Evolutionary conservation across 2,329 filamentous ascomycete genomes (phyloP).

Genomic region (Pseudopithomyces maydicus): DNA sequence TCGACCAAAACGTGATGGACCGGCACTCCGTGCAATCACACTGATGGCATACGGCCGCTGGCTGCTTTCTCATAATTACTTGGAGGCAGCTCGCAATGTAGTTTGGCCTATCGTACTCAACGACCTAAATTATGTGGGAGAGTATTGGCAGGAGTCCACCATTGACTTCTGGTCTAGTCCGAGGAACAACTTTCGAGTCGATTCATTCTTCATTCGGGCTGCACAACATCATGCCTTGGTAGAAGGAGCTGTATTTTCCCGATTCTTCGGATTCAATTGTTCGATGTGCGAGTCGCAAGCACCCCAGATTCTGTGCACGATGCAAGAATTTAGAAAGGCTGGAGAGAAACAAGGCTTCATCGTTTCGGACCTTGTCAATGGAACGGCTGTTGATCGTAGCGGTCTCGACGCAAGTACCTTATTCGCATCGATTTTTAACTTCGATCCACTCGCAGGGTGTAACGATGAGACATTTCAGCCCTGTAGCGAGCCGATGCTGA

Average conservation of each 20-base stretch:
- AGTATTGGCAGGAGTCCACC: background rate
- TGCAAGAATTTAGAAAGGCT: background rate
- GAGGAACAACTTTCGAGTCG: background rate
- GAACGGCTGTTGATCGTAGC: background rate
- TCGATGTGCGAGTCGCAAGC: background rate
- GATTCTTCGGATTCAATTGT: background rate
- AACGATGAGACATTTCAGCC: background rate
- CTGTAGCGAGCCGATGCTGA: background rate
- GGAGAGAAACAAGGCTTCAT: background rate
- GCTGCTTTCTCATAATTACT: background rate
- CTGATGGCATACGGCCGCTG: constrained; percentile 44
- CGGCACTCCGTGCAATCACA: constrained; percentile 49
- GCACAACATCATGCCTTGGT: background rate
- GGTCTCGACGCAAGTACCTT: background rate
- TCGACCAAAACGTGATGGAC: constrained; percentile 51
- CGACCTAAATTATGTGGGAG: background rate
- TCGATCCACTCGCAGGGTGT: background rate
- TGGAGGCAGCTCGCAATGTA: background rate
- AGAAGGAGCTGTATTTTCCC: background rate
- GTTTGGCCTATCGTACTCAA: background rate
- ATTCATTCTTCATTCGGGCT: background rate
- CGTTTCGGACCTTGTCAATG: background rate
- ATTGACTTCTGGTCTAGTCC: background rate
- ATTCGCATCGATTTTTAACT: background rate
- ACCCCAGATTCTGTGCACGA: background rate